Percentiles rank a stretch among this genome's conserved stretches.
Evolutionary conservation across 106 monocot species (phyloP).

Genomic region (Dendrobium officinale): DNA sequence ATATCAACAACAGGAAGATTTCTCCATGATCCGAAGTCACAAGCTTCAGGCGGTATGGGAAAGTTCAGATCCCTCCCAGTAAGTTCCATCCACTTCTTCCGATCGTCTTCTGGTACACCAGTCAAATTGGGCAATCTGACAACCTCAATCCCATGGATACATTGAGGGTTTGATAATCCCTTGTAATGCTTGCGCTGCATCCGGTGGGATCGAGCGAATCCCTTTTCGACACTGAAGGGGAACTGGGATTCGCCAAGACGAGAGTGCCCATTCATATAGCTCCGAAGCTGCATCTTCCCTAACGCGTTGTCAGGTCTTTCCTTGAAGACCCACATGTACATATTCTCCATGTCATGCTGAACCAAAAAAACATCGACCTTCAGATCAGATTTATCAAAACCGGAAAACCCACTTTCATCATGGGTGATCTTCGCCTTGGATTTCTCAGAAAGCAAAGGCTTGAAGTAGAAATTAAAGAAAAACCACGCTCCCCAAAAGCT

Average conservation of each 20-base stretch:
- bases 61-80: slow-evolving; percentile 45
- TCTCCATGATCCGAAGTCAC: slow-evolving; percentile 44
- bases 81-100: slow-evolving; percentile 48
- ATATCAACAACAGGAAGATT: slow-evolving; percentile 36
- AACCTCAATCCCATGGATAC: slow-evolving; percentile 48
- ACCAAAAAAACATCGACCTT: slow-evolving; percentile 46
- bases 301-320: slow-evolving; percentile 42
- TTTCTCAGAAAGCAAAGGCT: slow-evolving; percentile 36
- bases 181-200: slow-evolving; percentile 55
- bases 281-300: slow-evolving; percentile 54
- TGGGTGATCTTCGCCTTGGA: slow-evolving; percentile 29
- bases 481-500: slow-evolving; percentile 50
- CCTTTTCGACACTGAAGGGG: slow-evolving; percentile 39
- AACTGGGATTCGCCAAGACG: slow-evolving; percentile 42
- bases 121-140: slow-evolving; percentile 26
- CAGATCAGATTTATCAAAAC: slow-evolving; percentile 39
- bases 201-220: slow-evolving; percentile 36
- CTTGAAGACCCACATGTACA: slow-evolving; percentile 70
- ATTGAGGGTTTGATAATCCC: slow-evolving; percentile 50
- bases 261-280: slow-evolving; percentile 58
- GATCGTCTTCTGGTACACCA: slow-evolving; percentile 27
- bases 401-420: slow-evolving; percentile 19
- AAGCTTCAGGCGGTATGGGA: slow-evolving; percentile 30
- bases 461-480: slow-evolving; percentile 53
- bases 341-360: slow-evolving; percentile 62